Percentiles rank a stretch among this genome's conserved stretches.
These are phyloP conservation scores for Theobroma cacao DNA, from an alignment of 345 rosid species.

Conservation along the genomic window DNA sequence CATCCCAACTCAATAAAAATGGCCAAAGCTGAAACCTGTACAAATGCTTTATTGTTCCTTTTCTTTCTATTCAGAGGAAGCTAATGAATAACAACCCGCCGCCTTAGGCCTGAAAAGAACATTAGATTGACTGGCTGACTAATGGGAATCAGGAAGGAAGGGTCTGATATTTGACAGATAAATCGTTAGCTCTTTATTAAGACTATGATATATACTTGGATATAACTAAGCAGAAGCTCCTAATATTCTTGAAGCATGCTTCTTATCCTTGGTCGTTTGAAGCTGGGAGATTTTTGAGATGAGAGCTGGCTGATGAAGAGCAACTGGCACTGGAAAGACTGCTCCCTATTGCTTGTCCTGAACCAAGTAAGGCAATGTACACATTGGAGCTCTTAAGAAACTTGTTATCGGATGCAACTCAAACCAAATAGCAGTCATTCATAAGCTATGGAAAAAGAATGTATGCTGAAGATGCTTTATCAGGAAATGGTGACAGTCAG, in stretches of 20 bases:
- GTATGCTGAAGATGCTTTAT: not conserved
- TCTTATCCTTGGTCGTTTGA: slow-evolving; percentile 2
- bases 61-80: not conserved
- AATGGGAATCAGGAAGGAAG: not conserved
- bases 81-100: not conserved
- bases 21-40: not conserved
- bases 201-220: not conserved
- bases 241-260: not conserved
- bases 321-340: not conserved
- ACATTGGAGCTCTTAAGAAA: not conserved
- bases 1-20: not conserved
- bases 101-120: not conserved
- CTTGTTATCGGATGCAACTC: not conserved
- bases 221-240: slow-evolving; percentile 5
- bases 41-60: not conserved
- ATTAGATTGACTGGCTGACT: not conserved
- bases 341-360: slow-evolving; percentile 9
- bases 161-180: not conserved
- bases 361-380: not conserved
- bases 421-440: not conserved
- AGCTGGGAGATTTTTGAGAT: not conserved
- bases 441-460: not conserved
- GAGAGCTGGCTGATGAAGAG: slow-evolving; percentile 5
- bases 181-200: slow-evolving; percentile 12
- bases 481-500: not conserved